phyloP scores from a whole-genome alignment of 768 basidiomycete species.

The Leucogyrophana mollusca region DNA sequence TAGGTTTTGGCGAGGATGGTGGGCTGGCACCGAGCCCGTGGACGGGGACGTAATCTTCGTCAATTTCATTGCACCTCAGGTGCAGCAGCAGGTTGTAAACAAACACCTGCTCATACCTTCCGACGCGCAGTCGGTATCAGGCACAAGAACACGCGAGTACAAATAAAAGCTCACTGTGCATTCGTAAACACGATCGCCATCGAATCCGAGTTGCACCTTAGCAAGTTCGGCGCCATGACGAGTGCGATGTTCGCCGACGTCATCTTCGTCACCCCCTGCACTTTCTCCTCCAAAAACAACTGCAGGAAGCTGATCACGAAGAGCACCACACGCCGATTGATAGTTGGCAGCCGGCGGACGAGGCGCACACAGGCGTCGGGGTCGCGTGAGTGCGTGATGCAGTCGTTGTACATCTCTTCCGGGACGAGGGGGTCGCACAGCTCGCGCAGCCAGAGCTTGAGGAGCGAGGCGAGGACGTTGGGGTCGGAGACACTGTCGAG shows the following conservation, averaged over 20 bases:
- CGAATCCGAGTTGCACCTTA: conserved; percentile 85
- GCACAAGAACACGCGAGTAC: conserved; percentile 1
- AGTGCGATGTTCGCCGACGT: conserved; percentile 84
- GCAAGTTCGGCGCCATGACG: conserved; percentile 89
- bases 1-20: conserved; percentile 40
- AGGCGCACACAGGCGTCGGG: conserved; percentile 71
- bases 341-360: conserved; percentile 75
- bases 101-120: conserved; percentile 84
- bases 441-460: conserved; percentile 94
- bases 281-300: conserved; percentile 78
- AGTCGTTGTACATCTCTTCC: conserved; percentile 89
- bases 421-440: conserved; percentile 91
- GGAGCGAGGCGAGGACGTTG: conserved; percentile 82
- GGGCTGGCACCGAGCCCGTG: conserved; percentile 78
- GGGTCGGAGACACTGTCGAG: conserved; percentile 89
- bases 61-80: conserved; percentile 73
- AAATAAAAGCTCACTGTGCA: conserved; percentile 81
- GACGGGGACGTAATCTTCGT: conserved; percentile 70
- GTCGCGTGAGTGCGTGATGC: conserved; percentile 66
- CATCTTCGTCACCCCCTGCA: conserved; percentile 81
- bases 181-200: conserved; percentile 90
- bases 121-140: conserved; percentile 7
- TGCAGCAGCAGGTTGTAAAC: conserved; percentile 82
- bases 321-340: conserved; percentile 82
- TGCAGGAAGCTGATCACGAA: conserved; percentile 92